Conservation (phyloP, 257 asterid genomes). For the Sherardia arvensis region DNA sequence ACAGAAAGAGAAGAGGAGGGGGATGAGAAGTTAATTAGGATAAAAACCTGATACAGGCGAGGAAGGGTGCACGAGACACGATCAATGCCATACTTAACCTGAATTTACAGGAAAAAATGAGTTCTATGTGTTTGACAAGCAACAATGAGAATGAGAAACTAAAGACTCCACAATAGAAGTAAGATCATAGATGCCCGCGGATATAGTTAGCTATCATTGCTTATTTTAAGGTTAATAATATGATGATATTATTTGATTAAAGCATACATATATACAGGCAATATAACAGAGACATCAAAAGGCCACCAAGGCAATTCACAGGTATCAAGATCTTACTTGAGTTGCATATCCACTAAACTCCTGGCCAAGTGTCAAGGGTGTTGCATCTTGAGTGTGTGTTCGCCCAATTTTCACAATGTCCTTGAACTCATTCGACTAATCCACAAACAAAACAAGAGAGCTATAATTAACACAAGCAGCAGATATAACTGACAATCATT, state of each 20-base stretch:
- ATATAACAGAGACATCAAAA: background rate
- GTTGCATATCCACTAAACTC: slow-evolving; percentile 96
- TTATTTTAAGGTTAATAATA: background rate
- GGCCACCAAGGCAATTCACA: background rate
- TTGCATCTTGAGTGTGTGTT: slow-evolving; percentile 99
- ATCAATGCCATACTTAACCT: slow-evolving; percentile 93
- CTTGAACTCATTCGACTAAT: slow-evolving; percentile 66
- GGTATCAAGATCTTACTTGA: slow-evolving; percentile 53
- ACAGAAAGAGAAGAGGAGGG: slow-evolving; percentile 8
- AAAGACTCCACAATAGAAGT: background rate
- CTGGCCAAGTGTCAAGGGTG: slow-evolving; percentile 98
- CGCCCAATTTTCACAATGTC: slow-evolving; percentile 97
- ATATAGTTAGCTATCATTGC: background rate
- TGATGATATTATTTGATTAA: background rate
- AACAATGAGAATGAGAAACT: background rate
- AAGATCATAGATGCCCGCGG: background rate
- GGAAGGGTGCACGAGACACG: slow-evolving; percentile 84
- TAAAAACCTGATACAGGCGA: slow-evolving; percentile 77
- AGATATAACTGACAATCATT: background rate
- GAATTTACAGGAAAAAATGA: slow-evolving; percentile 14
- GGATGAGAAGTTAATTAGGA: slow-evolving; percentile 3
- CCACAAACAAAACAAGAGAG: slow-evolving; percentile 11
- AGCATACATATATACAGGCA: background rate
- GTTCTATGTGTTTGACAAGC: slow-evolving; percentile 2
- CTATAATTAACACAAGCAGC: background rate